Evolutionary conservation across 768 basidiomycete species (phyloP), one percentile per base, ranked within the genome.

Genomic region (Coprinellus micaceus): DNA sequence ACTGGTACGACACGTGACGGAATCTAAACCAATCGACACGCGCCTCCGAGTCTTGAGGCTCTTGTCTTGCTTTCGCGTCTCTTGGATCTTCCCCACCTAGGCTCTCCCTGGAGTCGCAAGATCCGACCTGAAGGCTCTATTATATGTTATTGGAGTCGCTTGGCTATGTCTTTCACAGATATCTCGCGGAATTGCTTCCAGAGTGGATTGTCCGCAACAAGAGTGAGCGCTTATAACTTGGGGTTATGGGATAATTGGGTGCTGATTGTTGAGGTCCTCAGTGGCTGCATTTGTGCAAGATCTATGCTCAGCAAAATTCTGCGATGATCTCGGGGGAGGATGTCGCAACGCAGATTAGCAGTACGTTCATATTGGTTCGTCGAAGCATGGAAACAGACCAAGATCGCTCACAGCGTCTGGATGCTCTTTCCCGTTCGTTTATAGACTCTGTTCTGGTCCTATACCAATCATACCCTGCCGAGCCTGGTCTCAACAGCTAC

Each of bases 111-210:
- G n/a, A n/a, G n/a, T n/a, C n/a, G n/a, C n/a, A n/a, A n/a, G n/a
- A n/a, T n/a, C n/a, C n/a, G n/a, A n/a, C n/a, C n/a, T n/a, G n/a
- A n/a, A n/a, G n/a, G n/a, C n/a, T n/a, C n/a, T n/a, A n/a, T n/a
- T n/a, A n/a, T n/a, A n/a, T n/a, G n/a, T n/a, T n/a, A n/a, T n/a
- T n/a, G n/a, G n/a, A n/a, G n/a, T n/a, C n/a, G 15, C 5, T 15
- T 15, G 40, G 47, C 28, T 25, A 89, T 90, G 88, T 86, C 87
- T 36, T 66, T 91, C 37, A 78, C 78, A 36, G 87, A 82, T 55
- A 70, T 91, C 44, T 88, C 89, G 15, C 76, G 85, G 56, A 89
- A 89, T 67, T 81, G 85, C 37, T 90, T 88, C 58, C 84, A 89
- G 62, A 82, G 79, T 64, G 88, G 89, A 6, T 69, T 89, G 19